Evolutionary conservation across 345 rosid species (phyloP).

Genomic region (Eucalyptus lansdowneana): DNA sequence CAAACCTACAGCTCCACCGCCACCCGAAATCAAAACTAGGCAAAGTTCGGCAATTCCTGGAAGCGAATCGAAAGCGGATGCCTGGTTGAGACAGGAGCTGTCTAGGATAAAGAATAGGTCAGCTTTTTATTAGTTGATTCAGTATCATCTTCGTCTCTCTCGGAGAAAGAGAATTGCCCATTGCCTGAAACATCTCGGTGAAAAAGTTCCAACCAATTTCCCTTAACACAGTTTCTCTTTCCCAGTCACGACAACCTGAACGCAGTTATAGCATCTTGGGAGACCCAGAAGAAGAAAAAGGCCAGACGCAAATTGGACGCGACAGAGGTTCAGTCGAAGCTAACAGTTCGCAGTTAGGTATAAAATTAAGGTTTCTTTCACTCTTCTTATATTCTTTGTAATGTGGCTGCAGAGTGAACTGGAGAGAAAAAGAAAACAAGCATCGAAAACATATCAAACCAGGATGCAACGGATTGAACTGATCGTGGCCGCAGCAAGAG

Average conservation of each 20-base stretch:
- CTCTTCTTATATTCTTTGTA: background rate
- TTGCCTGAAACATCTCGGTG: background rate
- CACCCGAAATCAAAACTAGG: background rate
- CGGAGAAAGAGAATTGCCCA: background rate
- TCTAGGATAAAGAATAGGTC: constrained; percentile 42
- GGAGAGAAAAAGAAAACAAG: constrained; percentile 26
- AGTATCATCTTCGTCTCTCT: background rate
- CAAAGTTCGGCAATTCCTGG: constrained; percentile 1
- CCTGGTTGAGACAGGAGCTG: constrained; percentile 50
- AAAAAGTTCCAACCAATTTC: background rate
- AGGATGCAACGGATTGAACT: constrained; percentile 25
- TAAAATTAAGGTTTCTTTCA: background rate
- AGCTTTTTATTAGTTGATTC: background rate
- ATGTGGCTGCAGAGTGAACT: constrained; percentile 22
- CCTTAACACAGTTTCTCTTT: background rate
- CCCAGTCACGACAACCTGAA: constrained; percentile 42
- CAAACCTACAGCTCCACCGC: background rate
- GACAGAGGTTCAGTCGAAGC: constrained; percentile 38
- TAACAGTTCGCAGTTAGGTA: background rate
- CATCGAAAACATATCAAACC: constrained; percentile 15
- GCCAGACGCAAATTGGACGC: constrained; percentile 35
- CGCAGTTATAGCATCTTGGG: constrained; percentile 40
- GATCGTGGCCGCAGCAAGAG: constrained; percentile 48
- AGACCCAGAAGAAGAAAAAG: constrained; percentile 36
- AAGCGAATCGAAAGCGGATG: constrained; percentile 24